Base-by-base conservation (phyloP, 495 filamentous ascomycete genomes). In the Chaetomidium leptoderma region DNA sequence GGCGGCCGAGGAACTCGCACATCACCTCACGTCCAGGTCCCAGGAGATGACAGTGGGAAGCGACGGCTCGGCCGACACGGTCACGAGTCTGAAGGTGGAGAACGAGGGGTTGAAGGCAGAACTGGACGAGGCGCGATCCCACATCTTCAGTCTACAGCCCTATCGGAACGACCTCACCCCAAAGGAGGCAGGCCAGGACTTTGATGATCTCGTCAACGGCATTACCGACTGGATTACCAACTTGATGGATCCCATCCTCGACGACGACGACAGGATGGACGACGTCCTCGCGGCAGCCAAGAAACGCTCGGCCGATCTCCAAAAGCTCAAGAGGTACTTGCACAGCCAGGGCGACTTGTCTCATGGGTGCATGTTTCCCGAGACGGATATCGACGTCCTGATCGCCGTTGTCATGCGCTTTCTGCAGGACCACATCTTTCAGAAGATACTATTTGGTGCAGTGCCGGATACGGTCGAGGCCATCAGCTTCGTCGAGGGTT, bases 91-190 rank as follows among this genome's bases (percentile, higher is more conserved):
- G 7, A 13, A 47, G 32, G 23, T 33, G 17, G 60, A 67, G 48
- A 62, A 57, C 19, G 45, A 43, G 35, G 36, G 21, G 11, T 40
- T 68, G 7, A 51, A 44, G 57, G 55, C 58, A 14, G 60, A 68
- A 30, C 50, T 70, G 9, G 55, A 63, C 36, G 65, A 68, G 14
- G 61, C 65, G 21, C 54, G 67, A 27, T 67, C 67, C 8, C 70
- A 72, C 55, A 71, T 72, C 49, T 69, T 69, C 54, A 67, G 63
- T 13, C 64, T 72, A 5, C 69, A 72, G 58, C 68, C 67, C 11
- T 69, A 69, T 46, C 43, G 57, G 8, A 62, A 67, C 11, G 63
- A 70, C 16, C 51, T 71, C 27, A 70, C 63, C 0, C 59, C 61
- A 0, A 55, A 66, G 21, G 66, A 70, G 39, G 63, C 65, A 39